phyloP scores from a whole-genome alignment of 2,329 filamentous ascomycete species.

The Colletotrichum abscissum region DNA sequence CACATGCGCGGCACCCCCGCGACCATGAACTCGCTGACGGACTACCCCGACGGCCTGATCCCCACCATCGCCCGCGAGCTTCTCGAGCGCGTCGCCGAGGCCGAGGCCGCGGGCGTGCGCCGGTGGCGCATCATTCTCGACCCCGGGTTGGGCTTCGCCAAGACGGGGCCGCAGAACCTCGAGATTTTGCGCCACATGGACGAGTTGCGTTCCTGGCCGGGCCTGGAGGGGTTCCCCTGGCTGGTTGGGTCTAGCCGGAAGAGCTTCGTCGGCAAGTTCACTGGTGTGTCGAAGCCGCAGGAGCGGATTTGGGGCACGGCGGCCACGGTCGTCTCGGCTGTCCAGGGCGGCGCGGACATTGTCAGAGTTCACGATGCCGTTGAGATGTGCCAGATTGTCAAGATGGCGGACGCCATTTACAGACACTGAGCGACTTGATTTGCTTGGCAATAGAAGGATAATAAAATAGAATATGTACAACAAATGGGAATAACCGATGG shows the following conservation, averaged over 20 bases:
- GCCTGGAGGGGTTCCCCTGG: constrained; percentile 82
- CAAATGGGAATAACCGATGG: not conserved
- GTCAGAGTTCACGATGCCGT: constrained; percentile 90
- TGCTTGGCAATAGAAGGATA: not conserved
- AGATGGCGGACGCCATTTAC: constrained; percentile 95
- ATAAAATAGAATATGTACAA: not conserved
- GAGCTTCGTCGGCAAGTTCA: constrained; percentile 85
- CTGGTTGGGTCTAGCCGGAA: constrained; percentile 91
- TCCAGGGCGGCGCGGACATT: constrained; percentile 90
- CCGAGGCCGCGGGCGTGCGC: constrained; percentile 83
- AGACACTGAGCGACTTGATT: constrained; percentile 52
- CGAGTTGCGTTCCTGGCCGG: constrained; percentile 72
- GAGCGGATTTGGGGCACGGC: constrained; percentile 88
- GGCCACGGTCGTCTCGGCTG: constrained; percentile 85
- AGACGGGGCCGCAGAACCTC: constrained; percentile 83
- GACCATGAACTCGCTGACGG: constrained; percentile 79
- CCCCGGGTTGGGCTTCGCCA: constrained; percentile 94
- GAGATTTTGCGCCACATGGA: constrained; percentile 77
- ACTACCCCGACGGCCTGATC: constrained; percentile 77
- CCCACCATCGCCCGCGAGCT: constrained; percentile 76
- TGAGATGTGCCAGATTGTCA: constrained; percentile 86
- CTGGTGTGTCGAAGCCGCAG: constrained; percentile 76
- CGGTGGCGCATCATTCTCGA: constrained; percentile 97
- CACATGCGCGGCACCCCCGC: constrained; percentile 91
- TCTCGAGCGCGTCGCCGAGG: constrained; percentile 74